Evolutionary conservation across 2,329 filamentous ascomycete genomes (phyloP).

Genomic region (Colletotrichum sansevieriae): DNA sequence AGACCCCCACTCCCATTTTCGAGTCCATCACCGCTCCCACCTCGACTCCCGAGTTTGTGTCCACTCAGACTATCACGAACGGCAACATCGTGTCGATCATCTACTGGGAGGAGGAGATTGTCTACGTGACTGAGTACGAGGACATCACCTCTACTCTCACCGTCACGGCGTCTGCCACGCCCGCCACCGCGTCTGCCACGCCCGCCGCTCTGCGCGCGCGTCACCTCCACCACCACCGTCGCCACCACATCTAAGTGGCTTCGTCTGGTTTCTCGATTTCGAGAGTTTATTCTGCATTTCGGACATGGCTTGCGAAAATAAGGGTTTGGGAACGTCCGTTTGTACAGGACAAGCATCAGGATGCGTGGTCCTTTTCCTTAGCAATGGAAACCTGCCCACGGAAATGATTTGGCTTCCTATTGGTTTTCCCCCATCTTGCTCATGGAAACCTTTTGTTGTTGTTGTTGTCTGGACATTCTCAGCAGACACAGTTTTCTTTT

Average conservation of each 20-base stretch:
- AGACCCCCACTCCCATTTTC: slow-evolving; percentile 46
- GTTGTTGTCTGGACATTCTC: slow-evolving; percentile 38
- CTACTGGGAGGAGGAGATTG: slow-evolving; percentile 67
- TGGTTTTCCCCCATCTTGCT: slow-evolving; percentile 39
- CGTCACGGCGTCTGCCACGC: slow-evolving; percentile 49
- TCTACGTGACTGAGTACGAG: slow-evolving; percentile 64
- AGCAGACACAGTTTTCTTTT: slow-evolving; percentile 34
- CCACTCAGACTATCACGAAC: slow-evolving; percentile 67
- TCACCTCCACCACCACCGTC: slow-evolving; percentile 57
- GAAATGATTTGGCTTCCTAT: slow-evolving; percentile 39
- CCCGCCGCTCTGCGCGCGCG: slow-evolving; percentile 42
- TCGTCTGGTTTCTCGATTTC: slow-evolving; percentile 15
- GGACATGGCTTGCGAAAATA: slow-evolving; percentile 21
- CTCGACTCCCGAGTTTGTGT: slow-evolving; percentile 49
- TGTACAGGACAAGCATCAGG: slow-evolving; percentile 33
- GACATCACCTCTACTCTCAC: slow-evolving; percentile 58
- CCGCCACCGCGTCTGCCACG: slow-evolving; percentile 50
- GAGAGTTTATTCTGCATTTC: slow-evolving; percentile 21
- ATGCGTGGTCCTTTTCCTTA: slow-evolving; percentile 31
- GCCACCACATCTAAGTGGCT: slow-evolving; percentile 43
- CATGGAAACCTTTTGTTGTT: slow-evolving; percentile 32
- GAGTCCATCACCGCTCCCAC: slow-evolving; percentile 43
- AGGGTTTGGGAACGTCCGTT: slow-evolving; percentile 26
- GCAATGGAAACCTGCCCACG: slow-evolving; percentile 20
- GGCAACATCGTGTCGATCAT: slow-evolving; percentile 67